Base-by-base conservation (phyloP, 805 yeast genomes). In the Hanseniaspora jakobsenii region DNA sequence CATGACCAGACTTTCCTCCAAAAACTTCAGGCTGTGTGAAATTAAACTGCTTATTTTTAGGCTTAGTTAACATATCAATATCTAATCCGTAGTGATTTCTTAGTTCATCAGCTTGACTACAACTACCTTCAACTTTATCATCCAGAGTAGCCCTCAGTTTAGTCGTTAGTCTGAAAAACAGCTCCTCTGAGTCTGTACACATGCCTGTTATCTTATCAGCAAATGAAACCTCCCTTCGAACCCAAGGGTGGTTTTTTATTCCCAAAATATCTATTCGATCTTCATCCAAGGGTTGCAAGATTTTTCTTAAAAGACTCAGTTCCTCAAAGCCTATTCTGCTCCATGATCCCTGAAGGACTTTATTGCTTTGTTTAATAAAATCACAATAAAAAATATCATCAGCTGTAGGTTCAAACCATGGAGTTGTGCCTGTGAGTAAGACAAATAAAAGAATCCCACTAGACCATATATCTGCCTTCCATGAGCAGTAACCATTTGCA, bases 401-500 rank as follows among this genome's bases (percentile, higher is more conserved):
- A 1, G 49, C 52, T 17, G 67, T 64, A 0, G 86, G 84, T 52
- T 73, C 71, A 48, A 76, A 79, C 87, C 87, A 79, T 0, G 85
- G 82, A 0, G 78, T 73, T 51, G 72, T 73, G 1, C 86, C 87
- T 1, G 78, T 66, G 21, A 78, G 52, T 17, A 79, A 55, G 1
- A 77, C 85, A 57, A 72, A 78, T 10, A 78, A 48, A 2, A 79
- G 72, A 3, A 77, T 65, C 2, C 83, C 85, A 52, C 79, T 70
- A 0, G 84, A 76, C 87, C 86, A 79, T 14, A 78, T 59, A 58
- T 79, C 86, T 1, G 77, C 66, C 2, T 56, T 51, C 42, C 72
- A 73, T 1, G 84, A 75, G 36, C 71, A 75, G 52, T 81, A 81
- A 3, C 69, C 68, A 2, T 62, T 59, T n/a, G 6, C 12, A 3